Base-by-base conservation (phyloP, 169 alveolate genomes). In the Ichthyophthirius multifiliis region DNA sequence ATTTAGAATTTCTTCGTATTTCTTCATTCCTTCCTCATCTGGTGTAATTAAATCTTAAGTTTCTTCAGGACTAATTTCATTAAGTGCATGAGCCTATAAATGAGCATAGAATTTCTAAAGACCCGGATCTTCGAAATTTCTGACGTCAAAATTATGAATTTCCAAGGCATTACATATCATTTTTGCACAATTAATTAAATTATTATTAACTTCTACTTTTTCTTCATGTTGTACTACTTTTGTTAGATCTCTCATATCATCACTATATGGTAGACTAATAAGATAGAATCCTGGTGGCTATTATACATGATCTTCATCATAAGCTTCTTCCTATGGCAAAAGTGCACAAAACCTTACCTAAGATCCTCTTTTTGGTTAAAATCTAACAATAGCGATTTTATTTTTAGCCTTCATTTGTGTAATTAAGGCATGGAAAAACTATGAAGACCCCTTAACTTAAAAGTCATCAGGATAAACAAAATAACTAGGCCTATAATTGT, bases 401-500 rank as follows among this genome's bases (percentile, higher is more conserved):
- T 95, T 93, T 65, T 91, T 91, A 20, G 81, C 74, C 32, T 84
- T 62, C 95, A 95, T 84, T 79, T 90, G 86, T 15, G 82, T 79
- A 16, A 95, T 90, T 30, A 95, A 75, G 31, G 98, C 96, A 83
- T 93, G 93, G 41, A 86, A 83, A 23, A 90, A 90, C 65, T 88
- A 80, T 1, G 95, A 86, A 6, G 97, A 87, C 23, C 96, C 96
- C 43, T 76, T 91, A n/a, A 93, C 84, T 34, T 84, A 81, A 45
- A 63, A 78, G 39, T 95, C 98, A 83, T 95, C 96, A 12, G 97
- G 97, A 83, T 92, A 93, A 30, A 95, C 67, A 65, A 95, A 95
- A 62, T 93, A 93, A 39, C 96, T 83, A 27, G 94, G 90, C 73
- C 96, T 88, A 23, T 88, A 55, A 74, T 95, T 95, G 82, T 93